phyloP scores from a whole-genome alignment of 768 basidiomycete species.

The Termitomyces sp. region DNA sequence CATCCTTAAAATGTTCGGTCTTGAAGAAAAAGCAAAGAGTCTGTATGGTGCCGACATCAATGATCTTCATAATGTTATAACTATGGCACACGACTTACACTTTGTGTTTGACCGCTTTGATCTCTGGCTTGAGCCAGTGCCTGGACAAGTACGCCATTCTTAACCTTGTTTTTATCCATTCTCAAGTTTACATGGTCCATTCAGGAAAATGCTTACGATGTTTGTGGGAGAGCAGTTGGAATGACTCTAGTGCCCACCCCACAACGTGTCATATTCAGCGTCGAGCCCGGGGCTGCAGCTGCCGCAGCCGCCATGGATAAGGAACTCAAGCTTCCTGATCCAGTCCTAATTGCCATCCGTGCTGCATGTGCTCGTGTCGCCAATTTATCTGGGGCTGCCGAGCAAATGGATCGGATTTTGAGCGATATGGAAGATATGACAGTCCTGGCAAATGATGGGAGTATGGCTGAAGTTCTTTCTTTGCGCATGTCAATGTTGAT shows the following conservation, averaged over 20 bases:
- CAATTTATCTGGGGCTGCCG: conserved; percentile 33
- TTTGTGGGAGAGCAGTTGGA: too few relatives aligned
- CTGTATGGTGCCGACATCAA: conserved; percentile 29
- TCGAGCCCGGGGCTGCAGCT: neutral
- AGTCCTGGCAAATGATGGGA: conserved; percentile 19
- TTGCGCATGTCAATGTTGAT: neutral
- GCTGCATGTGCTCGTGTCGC: conserved; percentile 35
- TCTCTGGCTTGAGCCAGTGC: conserved; percentile 24
- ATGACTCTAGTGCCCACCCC: too few relatives aligned
- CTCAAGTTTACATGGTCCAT: too few relatives aligned
- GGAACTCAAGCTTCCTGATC: neutral
- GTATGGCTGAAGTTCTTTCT: conserved; percentile 15
- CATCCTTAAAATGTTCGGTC: conserved; percentile 27
- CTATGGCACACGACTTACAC: conserved; percentile 22
- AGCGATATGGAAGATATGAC: conserved; percentile 23
- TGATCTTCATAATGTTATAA: conserved; percentile 32
- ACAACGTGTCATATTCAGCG: neutral
- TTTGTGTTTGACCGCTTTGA: conserved; percentile 25
- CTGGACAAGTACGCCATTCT: neutral
- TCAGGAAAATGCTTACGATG: too few relatives aligned
- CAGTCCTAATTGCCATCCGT: conserved; percentile 23
- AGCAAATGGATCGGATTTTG: conserved; percentile 27
- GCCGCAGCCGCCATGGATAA: neutral
- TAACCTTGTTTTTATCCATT: too few relatives aligned
- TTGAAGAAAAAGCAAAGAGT: conserved; percentile 19